These are phyloP conservation scores for Dissophora ornata DNA, from an alignment of 192 early-diverging fungal species.

Conservation along the genomic window DNA sequence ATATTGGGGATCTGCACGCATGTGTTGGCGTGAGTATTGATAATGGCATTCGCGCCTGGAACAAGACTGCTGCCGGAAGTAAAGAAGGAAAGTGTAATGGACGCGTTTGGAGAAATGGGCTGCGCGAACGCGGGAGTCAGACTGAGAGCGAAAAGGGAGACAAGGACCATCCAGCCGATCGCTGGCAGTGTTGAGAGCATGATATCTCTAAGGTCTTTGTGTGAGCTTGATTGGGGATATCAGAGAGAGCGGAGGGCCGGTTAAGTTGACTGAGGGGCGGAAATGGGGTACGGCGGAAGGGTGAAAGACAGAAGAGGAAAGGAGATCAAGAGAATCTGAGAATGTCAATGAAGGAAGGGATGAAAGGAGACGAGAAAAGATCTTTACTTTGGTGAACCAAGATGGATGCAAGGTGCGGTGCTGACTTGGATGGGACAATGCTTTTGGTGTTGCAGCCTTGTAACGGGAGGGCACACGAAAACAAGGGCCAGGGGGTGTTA, in stretches of 20 bases:
- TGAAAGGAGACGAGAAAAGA: no score
- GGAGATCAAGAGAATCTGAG: background rate
- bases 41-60: background rate
- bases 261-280: background rate
- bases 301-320: slow-evolving; percentile 1
- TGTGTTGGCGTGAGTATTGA: background rate
- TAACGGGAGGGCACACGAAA: no score
- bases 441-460: no score
- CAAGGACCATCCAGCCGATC: background rate
- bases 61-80: background rate
- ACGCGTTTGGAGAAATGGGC: slow-evolving; percentile 1
- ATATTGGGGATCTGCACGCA: slow-evolving; percentile 12
- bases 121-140: background rate
- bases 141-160: background rate
- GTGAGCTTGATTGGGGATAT: background rate
- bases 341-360: background rate
- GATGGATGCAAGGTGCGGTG: background rate
- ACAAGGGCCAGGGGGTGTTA: no score
- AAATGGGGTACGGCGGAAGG: no score
- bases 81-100: slow-evolving; percentile 18
- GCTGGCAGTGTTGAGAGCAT: background rate
- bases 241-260: background rate
- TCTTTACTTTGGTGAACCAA: no score
- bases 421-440: no score
- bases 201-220: background rate